phyloP scores from a whole-genome alignment of 306 rosid species.

The Acacia crassicarpa region DNA sequence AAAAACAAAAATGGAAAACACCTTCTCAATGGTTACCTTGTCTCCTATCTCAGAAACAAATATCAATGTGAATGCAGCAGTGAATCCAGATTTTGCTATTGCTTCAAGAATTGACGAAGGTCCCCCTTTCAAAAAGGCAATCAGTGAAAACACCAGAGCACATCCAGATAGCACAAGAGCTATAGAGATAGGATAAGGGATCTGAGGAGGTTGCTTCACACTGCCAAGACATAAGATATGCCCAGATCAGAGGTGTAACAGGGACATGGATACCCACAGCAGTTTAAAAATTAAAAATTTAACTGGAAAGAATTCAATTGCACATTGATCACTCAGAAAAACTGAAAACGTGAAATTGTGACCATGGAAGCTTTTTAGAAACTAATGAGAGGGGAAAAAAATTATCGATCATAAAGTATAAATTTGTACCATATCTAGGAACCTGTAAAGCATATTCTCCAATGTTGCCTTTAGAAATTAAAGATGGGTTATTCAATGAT shows the following conservation, averaged over 20 bases:
- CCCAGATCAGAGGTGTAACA: constrained; percentile 34
- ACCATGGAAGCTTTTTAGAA: neutral
- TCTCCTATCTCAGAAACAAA: constrained; percentile 98
- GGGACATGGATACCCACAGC: neutral
- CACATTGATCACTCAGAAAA: constrained; percentile 20
- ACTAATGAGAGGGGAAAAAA: neutral
- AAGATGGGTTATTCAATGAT: constrained; percentile 5
- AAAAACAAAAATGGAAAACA: constrained; percentile 2
- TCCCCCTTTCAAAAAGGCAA: constrained; percentile 88
- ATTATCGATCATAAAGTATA: neutral
- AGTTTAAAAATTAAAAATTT: neutral
- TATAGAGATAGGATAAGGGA: constrained; percentile 71
- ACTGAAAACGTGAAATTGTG: neutral
- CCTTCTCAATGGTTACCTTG: constrained; percentile 60
- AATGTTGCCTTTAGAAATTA: constrained; percentile 3
- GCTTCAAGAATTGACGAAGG: constrained; percentile 75
- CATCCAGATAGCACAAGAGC: constrained; percentile 81
- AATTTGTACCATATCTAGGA: neutral
- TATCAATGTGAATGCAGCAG: constrained; percentile 94
- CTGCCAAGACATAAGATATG: constrained; percentile 58
- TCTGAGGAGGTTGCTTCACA: constrained; percentile 58
- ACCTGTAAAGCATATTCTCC: neutral
- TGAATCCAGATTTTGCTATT: constrained; percentile 88
- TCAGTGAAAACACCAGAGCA: constrained; percentile 69
- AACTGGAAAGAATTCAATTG: constrained; percentile 12